Base-by-base conservation (phyloP, 1,284 basidiomycete genomes). In the Leccinum fuscescens region DNA sequence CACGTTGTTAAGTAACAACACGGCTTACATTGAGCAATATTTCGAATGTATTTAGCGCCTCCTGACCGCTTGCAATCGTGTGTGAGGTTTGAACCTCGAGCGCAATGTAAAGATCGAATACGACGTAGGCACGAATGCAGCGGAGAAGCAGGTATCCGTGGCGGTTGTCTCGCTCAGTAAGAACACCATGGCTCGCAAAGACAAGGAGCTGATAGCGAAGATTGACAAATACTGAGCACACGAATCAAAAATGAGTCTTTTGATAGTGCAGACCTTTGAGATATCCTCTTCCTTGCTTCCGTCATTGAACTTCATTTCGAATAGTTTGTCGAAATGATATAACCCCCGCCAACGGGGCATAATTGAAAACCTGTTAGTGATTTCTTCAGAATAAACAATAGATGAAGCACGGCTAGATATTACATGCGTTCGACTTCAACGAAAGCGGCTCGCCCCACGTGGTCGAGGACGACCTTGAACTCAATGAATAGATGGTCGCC, bases 281-380 rank as follows among this genome's bases (percentile, higher is more conserved):
- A 80, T 71, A 62, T 79, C 77, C 55, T 74, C 69, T 59, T 69
- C 67, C 56, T 80, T 80, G 1, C 61, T 60, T 3, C 72, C 76
- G 67, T 80, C 78, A 37, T 70, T 68, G 55, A 77, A 79, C 1
- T 64, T 55, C 6, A 76, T 58, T 20, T 64, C 65, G 27, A 69
- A 67, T 6, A 78, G 64, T 12, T 65, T 56, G 1, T 64, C 24
- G 46, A 79, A 79, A 59, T 80, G 78, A 46, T 72, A 73, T 1
- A 81, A 63, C 4, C 65, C 65, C 1, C 65, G 54, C 77, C 78
- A 80, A 0, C 68, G 56, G 0, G 78, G 77, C 29, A 79, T 61
- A 17, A 11, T 6, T 29, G 65, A 42, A 48, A 73, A 64, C 24
- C 74, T 75, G 54, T 20, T n/a, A 33, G 9, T 22, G 20, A 29